These are phyloP conservation scores for Lasiodiplodia sp. DNA, from an alignment of 2,329 filamentous ascomycete genomes.

Conservation along the genomic window DNA sequence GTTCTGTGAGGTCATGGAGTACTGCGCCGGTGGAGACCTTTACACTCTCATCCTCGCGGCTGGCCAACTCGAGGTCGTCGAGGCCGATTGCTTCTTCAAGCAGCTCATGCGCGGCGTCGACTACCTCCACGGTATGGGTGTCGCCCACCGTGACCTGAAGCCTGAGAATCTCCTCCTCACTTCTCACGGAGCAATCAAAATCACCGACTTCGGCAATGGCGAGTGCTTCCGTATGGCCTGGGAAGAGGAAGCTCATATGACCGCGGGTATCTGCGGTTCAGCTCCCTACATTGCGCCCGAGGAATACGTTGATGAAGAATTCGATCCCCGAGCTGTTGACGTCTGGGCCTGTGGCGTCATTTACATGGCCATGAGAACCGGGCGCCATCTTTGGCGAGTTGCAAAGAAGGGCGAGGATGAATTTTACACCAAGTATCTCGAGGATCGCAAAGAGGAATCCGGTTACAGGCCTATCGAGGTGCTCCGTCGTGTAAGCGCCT, in stretches of 20 bases:
- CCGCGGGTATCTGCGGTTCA: constrained; percentile 92
- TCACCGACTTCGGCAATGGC: constrained; percentile 98
- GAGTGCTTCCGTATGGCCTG: constrained; percentile 99
- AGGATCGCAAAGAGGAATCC: constrained; percentile 91
- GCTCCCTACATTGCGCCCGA: constrained; percentile 97
- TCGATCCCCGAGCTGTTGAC: constrained; percentile 96
- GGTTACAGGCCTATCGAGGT: constrained; percentile 97
- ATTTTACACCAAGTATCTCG: constrained; percentile 93
- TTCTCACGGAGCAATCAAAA: constrained; percentile 90
- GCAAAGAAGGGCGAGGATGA: constrained; percentile 97
- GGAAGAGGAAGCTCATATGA: constrained; percentile 99
- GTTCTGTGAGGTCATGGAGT: constrained; percentile 99
- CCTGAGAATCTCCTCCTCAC: constrained; percentile 96
- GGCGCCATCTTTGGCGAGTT: constrained; percentile 94
- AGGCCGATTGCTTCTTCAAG: constrained; percentile 98
- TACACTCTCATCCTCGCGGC: constrained; percentile 92
- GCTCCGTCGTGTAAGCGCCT: constrained; percentile 76
- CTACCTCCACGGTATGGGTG: constrained; percentile 99
- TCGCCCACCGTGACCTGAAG: constrained; percentile 95
- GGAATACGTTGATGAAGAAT: constrained; percentile 94
- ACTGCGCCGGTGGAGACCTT: constrained; percentile 93
- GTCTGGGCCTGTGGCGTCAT: constrained; percentile 99
- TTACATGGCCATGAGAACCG: constrained; percentile 99
- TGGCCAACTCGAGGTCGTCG: constrained; percentile 87
- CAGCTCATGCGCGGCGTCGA: constrained; percentile 99